Base-by-base conservation (phyloP, 1,284 basidiomycete species). In the Gymnopus androsaceus region DNA sequence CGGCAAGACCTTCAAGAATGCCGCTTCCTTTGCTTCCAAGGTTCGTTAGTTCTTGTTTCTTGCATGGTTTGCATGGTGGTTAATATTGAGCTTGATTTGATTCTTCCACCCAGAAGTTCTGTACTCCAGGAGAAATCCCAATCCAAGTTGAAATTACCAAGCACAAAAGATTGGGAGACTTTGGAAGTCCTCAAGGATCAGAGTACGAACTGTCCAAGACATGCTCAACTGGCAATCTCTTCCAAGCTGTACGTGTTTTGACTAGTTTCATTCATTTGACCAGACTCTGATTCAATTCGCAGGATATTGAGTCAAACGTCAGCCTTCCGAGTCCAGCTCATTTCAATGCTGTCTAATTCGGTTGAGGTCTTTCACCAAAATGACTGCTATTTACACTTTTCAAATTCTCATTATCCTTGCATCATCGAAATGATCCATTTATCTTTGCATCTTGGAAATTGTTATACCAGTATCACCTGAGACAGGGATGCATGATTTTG, bases 131-230 rank as follows among this genome's bases (percentile, higher is more conserved):
- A 9, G 54, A 58, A 12, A 59, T 59, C 38, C 52, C 57, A 9
- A 59, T 61, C 47, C 48, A 56, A 25, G 55, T 59, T 31, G 55
- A 61, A 15, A 59, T 55, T 6, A 61, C 50, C 7, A 52, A 54
- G 34, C 55, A 59, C 30, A 46, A 31, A 15, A 17, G 44, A 9
- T 25, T 28, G 28, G 44, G 31, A 17, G 28, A 46, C 17, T 15
- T 25, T 19, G 28, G 25, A 3, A 11, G 44, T 30, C 27, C 15
- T 19, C 25, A 46, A 19, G 27, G 31, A 9, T 25, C 28, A 28
- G 44, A 46, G n/a, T 46, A 46, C 21, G 44, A 46, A 14, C 28
- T 28, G 8, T 46, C 41, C 14, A 42, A n/a, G n/a, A n/a, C n/a
- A n/a, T n/a, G n/a, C n/a, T n/a, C n/a, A n/a, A n/a, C 44, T 31